These are phyloP conservation scores for Komagataella populi DNA, from an alignment of 805 yeast genomes.

Conservation along the genomic window DNA sequence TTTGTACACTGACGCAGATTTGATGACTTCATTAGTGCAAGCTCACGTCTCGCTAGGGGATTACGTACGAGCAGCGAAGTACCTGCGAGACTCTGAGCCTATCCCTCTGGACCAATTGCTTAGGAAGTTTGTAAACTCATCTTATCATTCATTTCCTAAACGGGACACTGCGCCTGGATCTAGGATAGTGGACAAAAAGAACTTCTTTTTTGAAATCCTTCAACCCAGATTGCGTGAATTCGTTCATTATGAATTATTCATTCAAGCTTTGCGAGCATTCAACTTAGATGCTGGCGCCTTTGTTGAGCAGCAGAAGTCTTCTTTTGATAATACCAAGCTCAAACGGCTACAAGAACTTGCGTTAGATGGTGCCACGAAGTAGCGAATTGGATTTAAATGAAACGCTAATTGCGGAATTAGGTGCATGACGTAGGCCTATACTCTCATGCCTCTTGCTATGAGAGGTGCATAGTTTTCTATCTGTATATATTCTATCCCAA, in stretches of 20 bases:
- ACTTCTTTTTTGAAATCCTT: neutral
- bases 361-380: neutral
- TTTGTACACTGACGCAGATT: neutral
- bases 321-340: neutral
- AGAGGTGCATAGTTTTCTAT: neutral
- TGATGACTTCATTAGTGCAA: neutral
- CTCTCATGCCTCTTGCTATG: neutral
- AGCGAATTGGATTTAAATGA: neutral
- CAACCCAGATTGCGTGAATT: neutral
- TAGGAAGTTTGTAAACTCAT: neutral
- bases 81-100: neutral
- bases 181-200: neutral
- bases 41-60: neutral
- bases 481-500: neutral
- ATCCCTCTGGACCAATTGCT: neutral
- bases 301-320: neutral
- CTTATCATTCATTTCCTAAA: neutral
- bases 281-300: neutral
- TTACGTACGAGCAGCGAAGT: neutral
- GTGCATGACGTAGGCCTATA: neutral
- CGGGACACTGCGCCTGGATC: neutral
- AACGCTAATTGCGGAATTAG: neutral
- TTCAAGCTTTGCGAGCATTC: neutral
- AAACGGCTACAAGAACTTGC: neutral
- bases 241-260: neutral